Evolutionary conservation across 352 stramenopile species (phyloP), one percentile per base, ranked within the genome.

Genomic region (Peronospora destructor): DNA sequence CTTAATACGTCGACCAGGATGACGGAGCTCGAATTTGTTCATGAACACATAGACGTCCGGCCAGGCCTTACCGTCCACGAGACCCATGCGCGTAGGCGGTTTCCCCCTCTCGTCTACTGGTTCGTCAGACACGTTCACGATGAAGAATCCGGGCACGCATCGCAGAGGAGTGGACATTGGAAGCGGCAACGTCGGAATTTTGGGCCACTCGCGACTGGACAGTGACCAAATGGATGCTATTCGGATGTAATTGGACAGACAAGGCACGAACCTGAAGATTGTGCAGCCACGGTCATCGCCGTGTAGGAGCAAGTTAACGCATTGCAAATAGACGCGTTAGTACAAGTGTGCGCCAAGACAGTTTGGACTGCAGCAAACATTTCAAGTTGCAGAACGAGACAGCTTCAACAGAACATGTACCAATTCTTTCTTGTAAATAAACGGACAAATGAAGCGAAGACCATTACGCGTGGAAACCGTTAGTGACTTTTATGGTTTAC

Each of bases 1-100:
- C 56, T 85, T 83, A 12, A 74, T 64, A 17, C 51, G 53, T 3
- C 38, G 40, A 2, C 43, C 17, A 0, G 40, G 50, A 9, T 66
- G 53, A 9, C 56, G 37, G 12, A 53, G 39, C 39, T 68, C 45
- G 30, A 73, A 68, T 21, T 51, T 34, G 8, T 35, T 39, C 50
- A 77, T 68, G 37, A 62, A 71, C 3, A 39, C 40, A 50, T 71
- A 66, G 17, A 76, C 61, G 32, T 76, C 56, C 1, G 47, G 45
- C 70, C 69, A 79, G 11, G 50, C 55, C 19, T 71, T 66, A 45
- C 62, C 64, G n/a, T 67, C 57, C n/a, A 68, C 48, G 10, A 78
- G 56, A 0, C 64, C 68, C 45, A 81, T 74, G 17, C 64, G 68
- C 42, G 61, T 60, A 25, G 68, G 55, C 11, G 63, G 68, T 17